Evolutionary conservation across 75 land plant genomes (phyloP), one percentile per base, ranked within the genome.

Genomic region (Picea sitchensis): DNA sequence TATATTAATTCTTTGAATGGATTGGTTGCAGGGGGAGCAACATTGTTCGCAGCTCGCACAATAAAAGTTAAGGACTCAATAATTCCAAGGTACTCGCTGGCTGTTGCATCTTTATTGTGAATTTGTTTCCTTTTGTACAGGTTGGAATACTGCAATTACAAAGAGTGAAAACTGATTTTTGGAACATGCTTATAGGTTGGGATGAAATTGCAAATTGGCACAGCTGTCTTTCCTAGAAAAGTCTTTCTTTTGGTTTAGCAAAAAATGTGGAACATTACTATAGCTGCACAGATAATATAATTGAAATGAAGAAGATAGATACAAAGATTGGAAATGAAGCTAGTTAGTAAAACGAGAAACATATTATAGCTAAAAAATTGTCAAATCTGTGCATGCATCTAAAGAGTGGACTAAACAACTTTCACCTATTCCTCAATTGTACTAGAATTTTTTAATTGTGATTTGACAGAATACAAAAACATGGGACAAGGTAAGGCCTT

Each of bases 61-160:
- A 81, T 91, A 60, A 91, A 87, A 81, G 82, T 89, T 58, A 89
- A 86, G 82, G 91, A 87, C 80, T 89, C 82, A 44, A 87, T 86
- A 74, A 81, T 78, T 61, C 65, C 83, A 18, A 91, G 84, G 93
- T 91, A 88, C 6, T 51, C 5, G 20, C 58, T 74, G 41, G 36
- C 38, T 15, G 20, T 30, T 68, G 47, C 47, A 68, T 34, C 2
- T 68, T 68, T 15, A 7, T 67, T 67, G 34, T 32, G 21, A 67
- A 15, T 3, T 67, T 67, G 17, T 34, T 31, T 31, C 15, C 21
- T 32, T 67, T 67, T 67, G 38, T 14, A 32, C 34, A 31, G 21
- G 17, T 31, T 1, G 34, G 71, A 67, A 6, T 63, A 26, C 32
- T 23, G 30, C 13, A 63, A 9, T 63, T 63, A 30, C 11, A 15